These are phyloP conservation scores for Soucietia sequanensis DNA, from an alignment of 805 yeast genomes.

Conservation along the genomic window DNA sequence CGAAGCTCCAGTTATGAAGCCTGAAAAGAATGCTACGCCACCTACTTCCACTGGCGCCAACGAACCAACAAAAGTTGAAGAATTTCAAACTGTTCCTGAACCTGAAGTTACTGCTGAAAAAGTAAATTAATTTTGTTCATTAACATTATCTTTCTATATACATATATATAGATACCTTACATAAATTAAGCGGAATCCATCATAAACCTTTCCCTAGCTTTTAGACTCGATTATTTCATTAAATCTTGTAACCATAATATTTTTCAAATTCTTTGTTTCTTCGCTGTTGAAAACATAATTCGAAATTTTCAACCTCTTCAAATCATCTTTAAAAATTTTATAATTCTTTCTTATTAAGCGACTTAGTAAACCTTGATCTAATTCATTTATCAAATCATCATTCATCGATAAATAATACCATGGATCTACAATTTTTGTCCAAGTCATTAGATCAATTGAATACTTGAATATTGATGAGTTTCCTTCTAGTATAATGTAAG, in stretches of 20 bases:
- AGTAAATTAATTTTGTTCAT: constrained; percentile 2
- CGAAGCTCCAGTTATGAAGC: constrained; percentile 9
- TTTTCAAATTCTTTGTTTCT: constrained; percentile 10
- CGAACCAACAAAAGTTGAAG: constrained; percentile 10
- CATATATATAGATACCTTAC: too few species aligned
- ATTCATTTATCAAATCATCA: background rate
- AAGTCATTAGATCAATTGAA: constrained; percentile 39
- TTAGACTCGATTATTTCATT: constrained; percentile 7
- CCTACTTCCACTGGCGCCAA: background rate
- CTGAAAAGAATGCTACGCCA: constrained; percentile 4
- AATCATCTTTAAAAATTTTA: constrained; percentile 11
- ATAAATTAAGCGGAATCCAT: too few species aligned
- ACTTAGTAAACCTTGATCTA: constrained; percentile 1
- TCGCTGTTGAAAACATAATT: constrained; percentile 10
- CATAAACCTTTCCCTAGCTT: too few species aligned
- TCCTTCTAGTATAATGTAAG: constrained; percentile 38
- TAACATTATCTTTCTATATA: background rate
- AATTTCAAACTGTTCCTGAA: constrained; percentile 6
- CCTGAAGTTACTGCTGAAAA: constrained; percentile 2
- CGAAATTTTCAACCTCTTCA: constrained; percentile 9
- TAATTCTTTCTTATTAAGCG: constrained; percentile 3
- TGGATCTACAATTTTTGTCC: constrained; percentile 50
- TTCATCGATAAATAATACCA: constrained; percentile 28
- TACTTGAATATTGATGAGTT: constrained; percentile 38
- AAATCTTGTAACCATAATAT: constrained; percentile 14